Conservation (phyloP, 768 basidiomycete genomes). For the Trametes punicea region DNA sequence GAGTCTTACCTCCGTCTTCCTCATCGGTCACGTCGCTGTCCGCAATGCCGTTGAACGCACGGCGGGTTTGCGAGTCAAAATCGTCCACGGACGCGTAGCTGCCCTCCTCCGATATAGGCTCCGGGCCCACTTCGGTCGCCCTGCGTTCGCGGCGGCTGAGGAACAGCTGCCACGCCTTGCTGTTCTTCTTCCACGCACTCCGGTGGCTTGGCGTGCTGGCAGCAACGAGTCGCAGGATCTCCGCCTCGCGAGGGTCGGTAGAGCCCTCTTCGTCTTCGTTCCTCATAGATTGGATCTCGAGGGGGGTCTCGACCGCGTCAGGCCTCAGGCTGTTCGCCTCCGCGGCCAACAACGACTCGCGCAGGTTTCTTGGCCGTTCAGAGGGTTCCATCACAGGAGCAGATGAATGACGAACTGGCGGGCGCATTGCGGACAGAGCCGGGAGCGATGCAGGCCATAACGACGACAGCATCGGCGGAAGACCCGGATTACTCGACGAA, state of each 20-base stretch:
- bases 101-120: constrained; percentile 31
- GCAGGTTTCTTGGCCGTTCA: constrained; percentile 20
- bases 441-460: constrained; percentile 72
- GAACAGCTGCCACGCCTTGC: constrained; percentile 63
- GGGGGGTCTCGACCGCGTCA: constrained; percentile 15
- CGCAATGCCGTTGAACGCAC: constrained; percentile 2
- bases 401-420: constrained; percentile 11
- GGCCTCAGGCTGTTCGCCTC: constrained; percentile 15
- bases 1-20: constrained; percentile 11
- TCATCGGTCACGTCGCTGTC: constrained; percentile 19
- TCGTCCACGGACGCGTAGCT: constrained; percentile 19
- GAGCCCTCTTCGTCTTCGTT: constrained; percentile 8
- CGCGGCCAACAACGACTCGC: constrained; percentile 17
- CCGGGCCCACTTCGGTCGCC: constrained; percentile 13
- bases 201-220: constrained; percentile 69
- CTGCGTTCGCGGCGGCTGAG: constrained; percentile 34
- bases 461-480: constrained; percentile 55
- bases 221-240: constrained; percentile 61
- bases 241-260: constrained; percentile 43
- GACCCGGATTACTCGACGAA: constrained; percentile 33
- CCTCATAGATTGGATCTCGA: constrained; percentile 15
- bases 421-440: constrained; percentile 53
- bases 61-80: constrained; percentile 6
- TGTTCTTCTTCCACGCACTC: constrained; percentile 62
- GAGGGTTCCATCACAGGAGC: constrained; percentile 6